Evolutionary conservation across 179 eudicot genomes (phyloP), one percentile per base, ranked within the genome.

Genomic region (Carnegiea gigantea): DNA sequence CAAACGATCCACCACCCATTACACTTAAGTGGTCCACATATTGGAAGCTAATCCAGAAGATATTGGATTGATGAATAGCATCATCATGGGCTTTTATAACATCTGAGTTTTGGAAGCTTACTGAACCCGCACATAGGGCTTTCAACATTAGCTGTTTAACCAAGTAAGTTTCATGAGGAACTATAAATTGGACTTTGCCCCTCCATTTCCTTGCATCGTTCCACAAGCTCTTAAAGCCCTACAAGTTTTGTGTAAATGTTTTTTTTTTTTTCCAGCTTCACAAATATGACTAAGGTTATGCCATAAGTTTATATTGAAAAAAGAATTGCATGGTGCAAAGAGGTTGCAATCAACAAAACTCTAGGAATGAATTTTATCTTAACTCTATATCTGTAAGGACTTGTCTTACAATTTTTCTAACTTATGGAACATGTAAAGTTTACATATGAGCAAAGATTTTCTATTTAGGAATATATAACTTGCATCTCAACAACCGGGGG

Each of bases 101-200:
- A 13, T 59, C 60, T 12, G 36, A n/a, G 49, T 46, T 74, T 4
- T 46, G 77, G 5, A 74, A 74, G 7, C 14, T 20, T 9, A 74
- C 11, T 44, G 38, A 36, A 36, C 77, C 59, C 36, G 20, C 13
- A 49, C 77, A 74, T 48, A 60, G 60, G 18, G 60, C 77, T 11
- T n/a, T 5, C 11, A 74, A 48, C 17, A n/a, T 2, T 74, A 4
- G 6, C 5, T 23, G 36, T n/a, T 14, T 24, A n/a, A 74, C 59
- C 77, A 48, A 74, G 59, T 74, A 74, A 24, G 77, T 74, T 13
- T 38, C 60, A 14, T 12, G 2, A n/a, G 77, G 77, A 14, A 74
- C 36, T n/a, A 44, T 14, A 46, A 46, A 2, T 74, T 74, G 77
- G 77, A 59, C 57, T 13, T n/a, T 46, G 18, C 77, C 77, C 36